Evolutionary conservation across 2,329 filamentous ascomycete genomes (phyloP), one percentile per base, ranked within the genome.

Genomic region (Trichoderma sp.): DNA sequence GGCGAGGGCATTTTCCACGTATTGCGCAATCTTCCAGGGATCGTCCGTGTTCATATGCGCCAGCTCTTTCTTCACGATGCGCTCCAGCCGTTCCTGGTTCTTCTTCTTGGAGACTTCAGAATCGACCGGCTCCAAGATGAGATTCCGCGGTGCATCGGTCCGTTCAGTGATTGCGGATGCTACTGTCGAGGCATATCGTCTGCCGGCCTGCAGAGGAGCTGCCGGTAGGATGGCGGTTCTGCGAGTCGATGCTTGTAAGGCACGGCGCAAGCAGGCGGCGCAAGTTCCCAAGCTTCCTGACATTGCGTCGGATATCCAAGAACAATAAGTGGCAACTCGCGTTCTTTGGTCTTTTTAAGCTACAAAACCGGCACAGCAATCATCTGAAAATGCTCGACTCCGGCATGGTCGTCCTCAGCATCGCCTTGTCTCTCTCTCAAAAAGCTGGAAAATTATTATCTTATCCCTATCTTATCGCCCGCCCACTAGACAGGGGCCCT

Each of bases 21-120:
- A 88, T 47, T 90, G 82, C 49, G 89, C 90, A 70, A 98, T 86
- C 74, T 91, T 89, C 71, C 90, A 83, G 1, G 92, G 92, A 77
- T 97, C 94, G 21, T 84, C 79, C 69, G 93, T 78, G 79, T 87
- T 88, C 69, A 93, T 78, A 79, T 87, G 88, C 58, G 85, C 77
- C 65, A 94, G 76, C 73, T 93, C 88, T 74, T 84, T 86, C 47
- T 82, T 82, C 58, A 83, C 81, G 19, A 77, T 79, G 64, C 79
- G 78, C 68, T 81, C 76, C 16, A 81, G 72, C 73, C 73, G 75
- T 56, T 78, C 73, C 21, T 33, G 71, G 60, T 68, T 69, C 69
- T 72, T 76, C 67, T 71, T 75, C 27, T 71, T 62, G 59, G 71
- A 43, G 1, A 21, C 67, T 3, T 57, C 43, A 4, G 70, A 65